A percentile compares a stretch with the other conserved stretches of the same genome.
Evolutionary conservation across 208 protist species (phyloP).

Genomic region (Zelonia costaricensis): DNA sequence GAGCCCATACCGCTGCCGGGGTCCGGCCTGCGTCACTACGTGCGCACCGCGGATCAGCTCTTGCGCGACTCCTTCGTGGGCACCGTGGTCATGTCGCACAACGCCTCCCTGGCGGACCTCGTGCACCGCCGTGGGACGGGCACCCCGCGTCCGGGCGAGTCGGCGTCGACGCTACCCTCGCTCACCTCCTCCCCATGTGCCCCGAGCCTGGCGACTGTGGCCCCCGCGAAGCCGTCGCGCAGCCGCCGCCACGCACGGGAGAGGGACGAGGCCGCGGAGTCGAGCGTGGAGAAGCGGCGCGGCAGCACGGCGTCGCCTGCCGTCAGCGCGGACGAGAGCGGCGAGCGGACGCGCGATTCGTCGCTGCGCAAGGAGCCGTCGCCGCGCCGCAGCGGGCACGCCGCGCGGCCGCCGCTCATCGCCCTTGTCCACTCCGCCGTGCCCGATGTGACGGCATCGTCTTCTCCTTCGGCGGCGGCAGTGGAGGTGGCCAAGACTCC

Average conservation of each 20-base stretch:
- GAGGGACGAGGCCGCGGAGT: not conserved
- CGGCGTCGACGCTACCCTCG: not conserved
- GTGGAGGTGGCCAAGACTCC: not conserved
- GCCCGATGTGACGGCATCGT: no score
- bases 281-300: not conserved
- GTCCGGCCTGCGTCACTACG: conserved; percentile 31
- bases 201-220: conserved; percentile 16
- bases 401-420: not conserved
- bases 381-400: not conserved
- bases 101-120: conserved; percentile 12
- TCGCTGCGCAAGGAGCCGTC: not conserved
- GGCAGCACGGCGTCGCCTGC: not conserved
- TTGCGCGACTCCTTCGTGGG: conserved; percentile 31
- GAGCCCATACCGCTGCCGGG: conserved; percentile 19
- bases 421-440: not conserved
- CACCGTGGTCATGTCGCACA: conserved; percentile 20
- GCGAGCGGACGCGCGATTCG: not conserved
- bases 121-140: not conserved
- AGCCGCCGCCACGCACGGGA: not conserved
- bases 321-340: not conserved
- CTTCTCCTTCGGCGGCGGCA: not conserved
- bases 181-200: conserved; percentile 4
- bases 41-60: conserved; percentile 31
- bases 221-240: not conserved
- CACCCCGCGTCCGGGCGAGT: not conserved